phyloP scores from a whole-genome alignment of 2,329 filamentous ascomycete species.

The Akanthomyces uredinophilus region DNA sequence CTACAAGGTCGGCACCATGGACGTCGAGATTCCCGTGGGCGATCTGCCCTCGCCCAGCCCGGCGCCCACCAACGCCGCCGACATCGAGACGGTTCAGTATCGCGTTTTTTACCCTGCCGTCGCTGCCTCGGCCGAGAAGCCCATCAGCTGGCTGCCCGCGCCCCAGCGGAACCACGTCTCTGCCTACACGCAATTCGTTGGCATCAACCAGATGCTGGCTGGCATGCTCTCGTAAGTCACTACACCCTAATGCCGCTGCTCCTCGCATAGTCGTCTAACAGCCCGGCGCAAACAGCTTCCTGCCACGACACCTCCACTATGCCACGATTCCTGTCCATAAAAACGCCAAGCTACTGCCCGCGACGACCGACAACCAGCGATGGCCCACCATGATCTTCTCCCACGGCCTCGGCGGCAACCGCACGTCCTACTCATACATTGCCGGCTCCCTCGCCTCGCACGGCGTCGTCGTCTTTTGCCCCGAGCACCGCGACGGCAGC shows the following conservation, averaged over 20 bases:
- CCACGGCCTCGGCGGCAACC: slow-evolving; percentile 74
- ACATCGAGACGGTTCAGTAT: slow-evolving; percentile 70
- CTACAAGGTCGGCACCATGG: slow-evolving; percentile 72
- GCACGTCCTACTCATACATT: slow-evolving; percentile 82
- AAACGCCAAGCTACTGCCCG: slow-evolving; percentile 59
- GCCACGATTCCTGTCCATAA: slow-evolving; percentile 67
- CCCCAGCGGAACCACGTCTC: slow-evolving; percentile 71
- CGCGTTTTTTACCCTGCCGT: slow-evolving; percentile 75
- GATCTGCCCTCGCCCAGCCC: slow-evolving; percentile 51
- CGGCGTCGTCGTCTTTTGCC: slow-evolving; percentile 73
- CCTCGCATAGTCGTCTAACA: too few species aligned
- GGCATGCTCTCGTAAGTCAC: slow-evolving; percentile 54
- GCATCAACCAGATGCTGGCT: slow-evolving; percentile 54
- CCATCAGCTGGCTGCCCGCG: slow-evolving; percentile 70
- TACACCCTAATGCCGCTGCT: not conserved
- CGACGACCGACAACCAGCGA: slow-evolving; percentile 43
- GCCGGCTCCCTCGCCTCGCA: slow-evolving; percentile 74
- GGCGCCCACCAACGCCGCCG: slow-evolving; percentile 46
- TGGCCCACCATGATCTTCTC: slow-evolving; percentile 86
- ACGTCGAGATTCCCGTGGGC: slow-evolving; percentile 70
- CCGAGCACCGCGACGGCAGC: slow-evolving; percentile 80
- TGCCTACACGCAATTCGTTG: slow-evolving; percentile 72
- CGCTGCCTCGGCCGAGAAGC: slow-evolving; percentile 46
- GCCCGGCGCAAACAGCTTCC: slow-evolving; percentile 39
- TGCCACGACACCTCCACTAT: slow-evolving; percentile 68